Evolutionary conservation across 2,329 filamentous ascomycete species (phyloP), one percentile per base, ranked within the genome.

Genomic region (Truncatella angustata): DNA sequence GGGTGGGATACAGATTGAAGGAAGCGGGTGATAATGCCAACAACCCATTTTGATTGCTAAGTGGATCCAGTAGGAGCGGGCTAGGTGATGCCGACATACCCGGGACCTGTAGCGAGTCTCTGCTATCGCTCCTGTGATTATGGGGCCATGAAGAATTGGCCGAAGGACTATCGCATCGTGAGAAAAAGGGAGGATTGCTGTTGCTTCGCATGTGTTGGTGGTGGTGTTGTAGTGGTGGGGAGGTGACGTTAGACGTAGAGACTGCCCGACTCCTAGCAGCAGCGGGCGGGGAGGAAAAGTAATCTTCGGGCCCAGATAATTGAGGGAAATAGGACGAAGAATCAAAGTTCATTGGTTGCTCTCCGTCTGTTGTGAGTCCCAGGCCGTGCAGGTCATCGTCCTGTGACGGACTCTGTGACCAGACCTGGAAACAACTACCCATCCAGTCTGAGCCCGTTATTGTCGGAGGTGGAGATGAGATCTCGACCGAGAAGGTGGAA

Each of bases 101-200:
- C 10, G 39, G 21, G 4, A 65, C 56, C 42, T 60, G 57, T 12
- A 66, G 54, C 24, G 55, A 53, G 10, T 65, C 63, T 11, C 53
- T 55, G 20, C 52, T 45, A 34, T 64, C 63, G 30, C 57, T 26
- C n/a, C 59, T 49, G 24, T 55, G 44, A 23, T 56, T 55, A 6
- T 60, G 53, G 24, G 56, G 53, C 65, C 63, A 66, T 26, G 44
- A 43, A 3, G 62, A 47, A 20, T 7, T 32, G 28, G 14, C 54
- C 53, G 64, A 55, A 14, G 62, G 61, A 45, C 61, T 64, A 5
- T 57, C 46, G 42, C 61, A 60, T 47, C 52, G 58, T 5, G 65
- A 61, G 45, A 60, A 65, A 5, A 63, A 55, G 3, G 60, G 58
- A 4, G 61, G 62, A 46, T 65, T 65, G 57, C 65, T 66, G 49